Percentiles rank a stretch among this genome's conserved stretches.
These are phyloP conservation scores for Forsythia suspensa DNA, from an alignment of 257 asterid species.

Conservation along the genomic window DNA sequence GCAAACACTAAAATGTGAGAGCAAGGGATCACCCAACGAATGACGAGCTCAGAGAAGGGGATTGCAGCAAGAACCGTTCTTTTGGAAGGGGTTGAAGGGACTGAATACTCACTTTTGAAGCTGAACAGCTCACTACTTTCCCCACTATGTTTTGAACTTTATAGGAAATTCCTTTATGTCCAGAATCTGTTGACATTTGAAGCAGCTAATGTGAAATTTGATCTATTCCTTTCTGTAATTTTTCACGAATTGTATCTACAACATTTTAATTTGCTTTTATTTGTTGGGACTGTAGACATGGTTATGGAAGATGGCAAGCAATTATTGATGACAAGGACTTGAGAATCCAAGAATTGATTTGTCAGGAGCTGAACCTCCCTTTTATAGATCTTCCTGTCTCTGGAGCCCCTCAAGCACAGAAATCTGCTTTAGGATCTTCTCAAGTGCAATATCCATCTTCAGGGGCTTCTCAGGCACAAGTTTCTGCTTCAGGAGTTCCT, in stretches of 20 bases:
- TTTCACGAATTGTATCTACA: constrained; percentile 8
- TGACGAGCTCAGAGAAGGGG: neutral
- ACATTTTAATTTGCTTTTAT: constrained; percentile 23
- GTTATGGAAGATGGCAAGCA: constrained; percentile 99
- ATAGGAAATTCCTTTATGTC: no score
- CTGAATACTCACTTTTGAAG: no score
- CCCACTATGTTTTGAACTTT: no score
- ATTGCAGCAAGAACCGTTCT: neutral
- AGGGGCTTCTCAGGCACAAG: constrained; percentile 44
- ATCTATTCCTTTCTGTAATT: constrained; percentile 3
- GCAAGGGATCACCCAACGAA: constrained; percentile 2
- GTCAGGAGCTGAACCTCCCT: constrained; percentile 83
- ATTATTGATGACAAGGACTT: constrained; percentile 88
- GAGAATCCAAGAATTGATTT: constrained; percentile 78
- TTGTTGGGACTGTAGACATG: constrained; percentile 63
- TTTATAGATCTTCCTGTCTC: constrained; percentile 47
- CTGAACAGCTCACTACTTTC: no score
- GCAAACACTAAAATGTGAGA: constrained; percentile 11
- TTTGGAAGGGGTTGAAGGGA: neutral
- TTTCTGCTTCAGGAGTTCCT: constrained; percentile 41
- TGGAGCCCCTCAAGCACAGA: constrained; percentile 58
- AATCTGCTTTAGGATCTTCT: constrained; percentile 37
- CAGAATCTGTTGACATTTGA: constrained; percentile 9
- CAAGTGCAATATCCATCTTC: constrained; percentile 39
- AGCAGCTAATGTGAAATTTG: constrained; percentile 10